Percentiles rank a stretch among this genome's conserved stretches.
Conservation (phyloP, 2,329 filamentous ascomycete species). For the Whalleya microplaca region DNA sequence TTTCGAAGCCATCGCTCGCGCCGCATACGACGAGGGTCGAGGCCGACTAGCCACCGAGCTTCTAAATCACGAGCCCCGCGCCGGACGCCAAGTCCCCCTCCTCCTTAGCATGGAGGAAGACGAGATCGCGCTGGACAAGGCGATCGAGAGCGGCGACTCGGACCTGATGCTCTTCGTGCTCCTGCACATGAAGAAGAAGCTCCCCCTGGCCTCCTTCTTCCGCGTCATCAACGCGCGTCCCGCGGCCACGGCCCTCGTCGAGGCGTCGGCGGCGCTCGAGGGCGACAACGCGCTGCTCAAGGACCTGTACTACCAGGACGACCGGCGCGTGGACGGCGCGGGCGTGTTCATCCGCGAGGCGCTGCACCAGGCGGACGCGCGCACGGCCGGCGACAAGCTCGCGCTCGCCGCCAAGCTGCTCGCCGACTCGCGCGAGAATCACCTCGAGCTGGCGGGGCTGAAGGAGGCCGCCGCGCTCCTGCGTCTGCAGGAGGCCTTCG, state of each 20-base stretch:
- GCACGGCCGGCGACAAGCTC: slow-evolving; percentile 80
- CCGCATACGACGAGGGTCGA: slow-evolving; percentile 92
- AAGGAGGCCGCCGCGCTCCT: slow-evolving; percentile 81
- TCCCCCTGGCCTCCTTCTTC: slow-evolving; percentile 91
- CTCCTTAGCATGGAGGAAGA: slow-evolving; percentile 95
- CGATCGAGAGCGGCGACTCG: slow-evolving; percentile 92
- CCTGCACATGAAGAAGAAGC: slow-evolving; percentile 83
- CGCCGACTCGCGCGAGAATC: slow-evolving; percentile 78
- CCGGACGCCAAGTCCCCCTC: slow-evolving; percentile 93
- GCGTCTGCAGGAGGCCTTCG: slow-evolving; percentile 83
- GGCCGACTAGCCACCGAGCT: slow-evolving; percentile 87
- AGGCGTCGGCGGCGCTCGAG: slow-evolving; percentile 73
- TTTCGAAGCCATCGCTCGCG: slow-evolving; percentile 89
- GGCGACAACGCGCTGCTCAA: slow-evolving; percentile 82
- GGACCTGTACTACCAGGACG: slow-evolving; percentile 96
- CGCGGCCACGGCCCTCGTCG: slow-evolving; percentile 85
- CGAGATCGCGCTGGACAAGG: slow-evolving; percentile 92
- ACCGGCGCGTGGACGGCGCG: slow-evolving; percentile 84
- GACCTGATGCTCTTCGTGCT: slow-evolving; percentile 92
- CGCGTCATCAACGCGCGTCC: slow-evolving; percentile 85
- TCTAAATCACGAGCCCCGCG: slow-evolving; percentile 90
- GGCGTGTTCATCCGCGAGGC: slow-evolving; percentile 87
- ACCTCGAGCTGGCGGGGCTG: slow-evolving; percentile 73
- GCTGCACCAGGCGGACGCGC: slow-evolving; percentile 70
- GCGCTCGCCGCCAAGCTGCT: slow-evolving; percentile 84